Conservation (phyloP, 2,329 filamentous ascomycete species). For the Chaetoscypha palmicola region DNA sequence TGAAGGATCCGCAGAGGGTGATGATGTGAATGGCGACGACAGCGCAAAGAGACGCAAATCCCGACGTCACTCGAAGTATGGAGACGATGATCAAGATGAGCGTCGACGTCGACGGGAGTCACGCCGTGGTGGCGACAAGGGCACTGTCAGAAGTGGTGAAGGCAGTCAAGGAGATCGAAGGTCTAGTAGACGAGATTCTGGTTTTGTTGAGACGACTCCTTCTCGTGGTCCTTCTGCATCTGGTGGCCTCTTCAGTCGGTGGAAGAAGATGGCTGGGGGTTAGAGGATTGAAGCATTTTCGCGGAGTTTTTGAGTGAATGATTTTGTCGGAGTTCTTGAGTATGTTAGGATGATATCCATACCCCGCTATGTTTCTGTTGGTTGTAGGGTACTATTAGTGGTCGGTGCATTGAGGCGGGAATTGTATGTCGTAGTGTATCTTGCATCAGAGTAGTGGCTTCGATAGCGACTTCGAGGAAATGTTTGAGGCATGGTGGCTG, state of each 20-base stretch:
- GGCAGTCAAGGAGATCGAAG: conserved; percentile 29
- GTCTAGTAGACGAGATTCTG: conserved; percentile 24
- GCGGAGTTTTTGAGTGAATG: conserved; percentile 5
- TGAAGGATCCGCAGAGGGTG: conserved; percentile 15
- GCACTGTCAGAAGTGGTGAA: conserved; percentile 25
- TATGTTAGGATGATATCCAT: not conserved
- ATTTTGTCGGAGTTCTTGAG: not conserved
- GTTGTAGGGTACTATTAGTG: not conserved
- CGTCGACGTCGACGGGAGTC: conserved; percentile 25
- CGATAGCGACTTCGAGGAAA: not conserved
- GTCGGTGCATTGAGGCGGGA: not conserved
- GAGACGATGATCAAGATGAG: conserved; percentile 25
- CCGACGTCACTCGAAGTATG: conserved; percentile 24
- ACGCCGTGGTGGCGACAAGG: conserved; percentile 22
- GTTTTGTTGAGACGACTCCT: conserved; percentile 28
- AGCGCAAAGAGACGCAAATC: conserved; percentile 25
- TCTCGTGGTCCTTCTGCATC: conserved; percentile 60
- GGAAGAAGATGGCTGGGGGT: conserved; percentile 26
- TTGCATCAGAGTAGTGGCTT: not conserved
- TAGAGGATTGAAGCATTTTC: conserved; percentile 11
- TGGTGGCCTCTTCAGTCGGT: conserved; percentile 47
- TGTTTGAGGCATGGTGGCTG: not conserved
- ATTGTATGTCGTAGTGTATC: not conserved
- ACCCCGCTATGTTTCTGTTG: not conserved
- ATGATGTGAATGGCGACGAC: conserved; percentile 24